Conservation (phyloP, 345 rosid genomes). For the Carallia brachiata region DNA sequence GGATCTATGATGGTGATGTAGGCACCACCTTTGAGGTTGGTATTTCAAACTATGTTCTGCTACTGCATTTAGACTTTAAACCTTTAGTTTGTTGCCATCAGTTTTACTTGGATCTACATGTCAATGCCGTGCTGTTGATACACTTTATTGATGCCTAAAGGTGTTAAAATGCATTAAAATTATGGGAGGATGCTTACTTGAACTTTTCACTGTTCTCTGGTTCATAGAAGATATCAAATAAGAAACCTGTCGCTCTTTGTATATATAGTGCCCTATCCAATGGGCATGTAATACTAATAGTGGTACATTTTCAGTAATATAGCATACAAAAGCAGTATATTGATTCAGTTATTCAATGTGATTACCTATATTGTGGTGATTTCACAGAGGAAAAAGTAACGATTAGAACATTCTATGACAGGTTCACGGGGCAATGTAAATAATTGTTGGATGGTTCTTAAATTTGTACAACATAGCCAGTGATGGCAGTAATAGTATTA, state of each 20-base stretch:
- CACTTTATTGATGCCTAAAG: background rate
- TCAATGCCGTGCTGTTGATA: background rate
- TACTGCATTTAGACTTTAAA: background rate
- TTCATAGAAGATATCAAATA: background rate
- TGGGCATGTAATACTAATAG: too few species aligned
- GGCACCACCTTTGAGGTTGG: slow-evolving; percentile 64
- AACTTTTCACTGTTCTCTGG: background rate
- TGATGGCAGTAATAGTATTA: background rate
- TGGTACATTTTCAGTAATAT: too few species aligned
- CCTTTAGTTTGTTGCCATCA: background rate
- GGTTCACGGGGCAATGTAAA: background rate
- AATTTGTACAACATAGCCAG: too few species aligned
- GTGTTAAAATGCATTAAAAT: background rate
- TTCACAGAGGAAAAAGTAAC: too few species aligned
- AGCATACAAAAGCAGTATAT: background rate
- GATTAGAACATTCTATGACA: background rate
- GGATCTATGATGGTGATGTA: slow-evolving; percentile 66
- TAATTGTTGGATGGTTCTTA: background rate
- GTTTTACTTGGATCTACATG: background rate
- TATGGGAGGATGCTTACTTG: background rate
- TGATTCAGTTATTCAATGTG: background rate
- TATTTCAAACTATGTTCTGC: background rate
- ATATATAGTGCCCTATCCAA: too few species aligned
- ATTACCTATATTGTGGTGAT: background rate
- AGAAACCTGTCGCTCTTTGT: background rate